These are phyloP conservation scores for Saccharomycopsis fibuligera DNA, from an alignment of 805 yeast genomes.

Conservation along the genomic window DNA sequence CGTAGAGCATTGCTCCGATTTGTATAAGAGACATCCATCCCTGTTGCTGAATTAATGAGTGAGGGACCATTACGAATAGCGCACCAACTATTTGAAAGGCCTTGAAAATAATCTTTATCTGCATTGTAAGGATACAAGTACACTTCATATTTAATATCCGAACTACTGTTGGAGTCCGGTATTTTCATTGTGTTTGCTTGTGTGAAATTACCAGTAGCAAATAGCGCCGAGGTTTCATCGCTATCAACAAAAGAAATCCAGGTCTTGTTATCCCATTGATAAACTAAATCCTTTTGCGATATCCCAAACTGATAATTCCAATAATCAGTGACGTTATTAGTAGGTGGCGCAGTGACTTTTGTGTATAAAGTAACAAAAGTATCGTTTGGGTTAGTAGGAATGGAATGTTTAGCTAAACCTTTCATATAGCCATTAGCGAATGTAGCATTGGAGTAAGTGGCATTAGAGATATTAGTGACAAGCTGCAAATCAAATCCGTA, in stretches of 20 bases:
- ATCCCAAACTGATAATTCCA: constrained; percentile 68
- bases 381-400: constrained; percentile 16
- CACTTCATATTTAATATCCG: constrained; percentile 31
- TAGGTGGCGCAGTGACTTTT: constrained; percentile 13
- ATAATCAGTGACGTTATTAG: constrained; percentile 13
- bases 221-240: constrained; percentile 59
- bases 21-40: constrained; percentile 34
- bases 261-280: constrained; percentile 59
- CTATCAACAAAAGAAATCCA: constrained; percentile 60
- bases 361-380: constrained; percentile 19
- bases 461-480: constrained; percentile 8
- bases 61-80: constrained; percentile 56
- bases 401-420: constrained; percentile 17
- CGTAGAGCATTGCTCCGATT: constrained; percentile 41
- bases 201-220: constrained; percentile 52
- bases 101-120: constrained; percentile 29
- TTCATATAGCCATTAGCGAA: constrained; percentile 19
- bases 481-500: constrained; percentile 17
- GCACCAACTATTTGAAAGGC: constrained; percentile 57
- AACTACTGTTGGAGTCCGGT: constrained; percentile 17
- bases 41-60: constrained; percentile 27
- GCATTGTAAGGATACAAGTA: constrained; percentile 42
- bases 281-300: constrained; percentile 55
- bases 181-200: constrained; percentile 19
- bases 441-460: constrained; percentile 2